Evolutionary conservation across 1,284 basidiomycete species (phyloP).

Genomic region (Fistulina hepatica): DNA sequence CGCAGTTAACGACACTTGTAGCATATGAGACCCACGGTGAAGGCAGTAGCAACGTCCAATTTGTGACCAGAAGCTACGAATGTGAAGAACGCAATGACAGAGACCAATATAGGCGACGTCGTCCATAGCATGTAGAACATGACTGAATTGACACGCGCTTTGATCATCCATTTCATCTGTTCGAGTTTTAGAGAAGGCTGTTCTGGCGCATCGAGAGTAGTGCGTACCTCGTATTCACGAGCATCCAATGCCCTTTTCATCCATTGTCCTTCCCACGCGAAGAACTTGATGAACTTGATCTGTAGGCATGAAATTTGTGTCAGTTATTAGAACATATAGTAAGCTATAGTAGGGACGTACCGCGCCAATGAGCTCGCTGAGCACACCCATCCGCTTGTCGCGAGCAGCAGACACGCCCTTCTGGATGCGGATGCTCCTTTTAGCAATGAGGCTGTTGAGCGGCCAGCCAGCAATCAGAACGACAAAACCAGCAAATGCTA

Average conservation of each 20-base stretch:
- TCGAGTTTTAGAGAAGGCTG: no score
- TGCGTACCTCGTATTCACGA: conserved; percentile 48
- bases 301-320: conserved; percentile 15
- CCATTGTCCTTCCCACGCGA: conserved; percentile 75
- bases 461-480: conserved; percentile 69
- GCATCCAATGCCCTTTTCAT: conserved; percentile 48
- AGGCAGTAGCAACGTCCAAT: conserved; percentile 12
- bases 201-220: no score
- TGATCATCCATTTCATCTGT: conserved; percentile 64
- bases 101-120: conserved; percentile 34
- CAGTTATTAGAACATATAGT: no score
- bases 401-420: conserved; percentile 63
- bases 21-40: conserved; percentile 9
- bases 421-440: conserved; percentile 57
- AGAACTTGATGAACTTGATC: conserved; percentile 82
- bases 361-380: conserved; percentile 78
- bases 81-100: conserved; percentile 12
- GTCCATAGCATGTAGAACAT: conserved; percentile 56
- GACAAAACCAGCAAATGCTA: conserved; percentile 81
- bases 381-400: conserved; percentile 76
- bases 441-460: conserved; percentile 55
- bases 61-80: conserved; percentile 12
- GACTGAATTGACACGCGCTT: conserved; percentile 51
- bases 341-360: conserved; percentile 23
- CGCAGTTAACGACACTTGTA: conserved; percentile 25